Base-by-base conservation (phyloP, 352 stramenopile species). In the Phytopythium chamaehyphon region DNA sequence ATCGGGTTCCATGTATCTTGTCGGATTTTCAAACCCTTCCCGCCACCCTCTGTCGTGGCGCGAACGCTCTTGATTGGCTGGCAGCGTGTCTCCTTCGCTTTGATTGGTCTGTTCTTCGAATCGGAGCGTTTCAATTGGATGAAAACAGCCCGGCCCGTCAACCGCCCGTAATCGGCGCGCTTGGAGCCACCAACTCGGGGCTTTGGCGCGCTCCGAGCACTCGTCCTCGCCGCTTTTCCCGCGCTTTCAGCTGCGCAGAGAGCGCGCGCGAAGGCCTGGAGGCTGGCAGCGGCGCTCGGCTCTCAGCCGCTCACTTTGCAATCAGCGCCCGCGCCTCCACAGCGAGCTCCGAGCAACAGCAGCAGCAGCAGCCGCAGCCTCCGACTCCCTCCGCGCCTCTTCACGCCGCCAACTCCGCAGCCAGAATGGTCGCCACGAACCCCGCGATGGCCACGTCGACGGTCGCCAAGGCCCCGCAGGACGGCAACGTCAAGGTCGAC, bases 341-440 rank as follows among this genome's bases (percentile, higher is more conserved):
- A 37, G 43, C 43, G 40, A 51, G 10, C 45, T 28, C 22, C 18
- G 10, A 47, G 42, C 15, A 47, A 33, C 22, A 47, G 28, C 28
- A 33, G 28, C 28, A 33, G 28, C 28, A 33, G 28, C 28, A 33
- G 28, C 28, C 5, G 28, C 28, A 33, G 28, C 47, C 39, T 24
- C 51, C 23, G 39, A 70, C 57, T 49, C 56, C 42, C 45, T n/a
- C n/a, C 57, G 33, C 24, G 26, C 37, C 26, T 46, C 19, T 39
- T 28, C 19, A 31, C 44, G 14, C 6, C n/a, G n/a, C n/a, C n/a
- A n/a, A n/a, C 33, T 24, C 15, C 21, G 9, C 42, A 12, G 4
- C 10, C 23, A 66, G 9, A 23, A 83, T 79, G 71, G 71, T 76
- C 38, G 69, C 71, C 40, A 51, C 63, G 33, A 69, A 54, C 2